Evolutionary conservation across 1,284 basidiomycete species (phyloP).

Genomic region (Laetiporus sulphureus): DNA sequence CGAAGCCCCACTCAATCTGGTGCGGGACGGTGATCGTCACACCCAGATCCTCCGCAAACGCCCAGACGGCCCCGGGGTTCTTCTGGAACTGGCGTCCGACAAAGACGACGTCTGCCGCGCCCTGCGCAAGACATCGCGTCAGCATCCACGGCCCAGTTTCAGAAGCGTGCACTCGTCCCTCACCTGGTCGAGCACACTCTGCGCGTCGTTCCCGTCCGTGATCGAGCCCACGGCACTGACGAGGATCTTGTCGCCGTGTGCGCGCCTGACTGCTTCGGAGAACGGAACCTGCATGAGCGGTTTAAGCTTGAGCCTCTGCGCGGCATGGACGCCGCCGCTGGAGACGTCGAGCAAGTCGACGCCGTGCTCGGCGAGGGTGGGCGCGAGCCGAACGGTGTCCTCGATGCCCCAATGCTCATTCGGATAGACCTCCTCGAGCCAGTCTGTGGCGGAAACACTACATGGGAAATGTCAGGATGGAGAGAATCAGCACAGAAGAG

Average conservation of each 20-base stretch:
- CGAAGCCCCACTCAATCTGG: constrained; percentile 46
- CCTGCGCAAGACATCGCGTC: not conserved
- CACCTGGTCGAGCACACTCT: constrained; percentile 44
- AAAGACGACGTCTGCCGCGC: constrained; percentile 32
- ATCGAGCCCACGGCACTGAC: constrained; percentile 57
- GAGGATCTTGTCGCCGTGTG: constrained; percentile 30
- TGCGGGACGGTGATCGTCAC: constrained; percentile 36
- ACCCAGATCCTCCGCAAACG: constrained; percentile 45
- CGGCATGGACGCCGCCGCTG: constrained; percentile 38
- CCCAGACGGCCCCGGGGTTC: constrained; percentile 43
- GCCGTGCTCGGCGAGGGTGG: constrained; percentile 37
- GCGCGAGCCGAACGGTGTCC: constrained; percentile 39
- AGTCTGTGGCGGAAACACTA: constrained; percentile 47
- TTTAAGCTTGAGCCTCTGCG: constrained; percentile 16
- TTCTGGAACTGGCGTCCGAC: constrained; percentile 51
- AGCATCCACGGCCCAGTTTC: not conserved
- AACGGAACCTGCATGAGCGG: constrained; percentile 41
- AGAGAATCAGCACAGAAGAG: constrained; percentile 27
- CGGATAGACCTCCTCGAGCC: constrained; percentile 38
- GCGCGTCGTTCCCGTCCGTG: constrained; percentile 44
- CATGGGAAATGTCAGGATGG: constrained; percentile 23
- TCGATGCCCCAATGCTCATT: constrained; percentile 42
- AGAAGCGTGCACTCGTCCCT: not conserved
- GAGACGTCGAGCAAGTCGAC: constrained; percentile 49
- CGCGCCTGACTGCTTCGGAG: constrained; percentile 40